Percentiles rank a stretch among this genome's conserved stretches.
Evolutionary conservation across 2,329 filamentous ascomycete species (phyloP).

Genomic region (Ilyonectria destructans): DNA sequence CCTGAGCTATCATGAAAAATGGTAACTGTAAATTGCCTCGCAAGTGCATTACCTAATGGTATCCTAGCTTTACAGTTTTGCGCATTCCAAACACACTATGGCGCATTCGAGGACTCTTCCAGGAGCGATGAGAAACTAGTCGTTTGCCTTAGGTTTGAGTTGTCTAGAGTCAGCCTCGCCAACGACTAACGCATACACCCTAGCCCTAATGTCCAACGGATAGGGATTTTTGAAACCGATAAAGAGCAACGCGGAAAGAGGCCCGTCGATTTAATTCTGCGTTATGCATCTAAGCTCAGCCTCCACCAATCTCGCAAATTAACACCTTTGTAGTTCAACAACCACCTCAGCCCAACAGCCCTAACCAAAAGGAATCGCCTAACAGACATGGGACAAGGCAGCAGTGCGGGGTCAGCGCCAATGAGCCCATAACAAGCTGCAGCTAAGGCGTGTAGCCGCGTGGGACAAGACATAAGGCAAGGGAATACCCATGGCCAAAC

Average conservation of each 20-base stretch:
- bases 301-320: slow-evolving; percentile 17
- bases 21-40: background rate
- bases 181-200: background rate
- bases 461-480: background rate
- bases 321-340: slow-evolving; percentile 7
- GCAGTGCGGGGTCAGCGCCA: slow-evolving; percentile 21
- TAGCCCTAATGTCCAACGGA: background rate
- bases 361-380: background rate
- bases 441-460: slow-evolving; percentile 4
- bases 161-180: background rate
- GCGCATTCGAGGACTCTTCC: background rate
- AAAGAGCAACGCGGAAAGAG: background rate
- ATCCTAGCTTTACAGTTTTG: background rate
- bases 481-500: background rate
- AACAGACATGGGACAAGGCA: slow-evolving; percentile 14
- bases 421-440: slow-evolving; percentile 4
- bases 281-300: slow-evolving; percentile 12
- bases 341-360: slow-evolving; percentile 4
- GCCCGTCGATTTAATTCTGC: background rate
- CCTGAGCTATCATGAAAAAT: background rate
- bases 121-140: background rate
- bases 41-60: background rate
- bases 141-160: background rate
- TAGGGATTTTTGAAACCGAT: background rate
- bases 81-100: background rate